A percentile compares a stretch with the other conserved stretches of the same genome.
phyloP scores from a whole-genome alignment of 2,329 filamentous ascomycete genomes.

The Zymoseptoria tritici region DNA sequence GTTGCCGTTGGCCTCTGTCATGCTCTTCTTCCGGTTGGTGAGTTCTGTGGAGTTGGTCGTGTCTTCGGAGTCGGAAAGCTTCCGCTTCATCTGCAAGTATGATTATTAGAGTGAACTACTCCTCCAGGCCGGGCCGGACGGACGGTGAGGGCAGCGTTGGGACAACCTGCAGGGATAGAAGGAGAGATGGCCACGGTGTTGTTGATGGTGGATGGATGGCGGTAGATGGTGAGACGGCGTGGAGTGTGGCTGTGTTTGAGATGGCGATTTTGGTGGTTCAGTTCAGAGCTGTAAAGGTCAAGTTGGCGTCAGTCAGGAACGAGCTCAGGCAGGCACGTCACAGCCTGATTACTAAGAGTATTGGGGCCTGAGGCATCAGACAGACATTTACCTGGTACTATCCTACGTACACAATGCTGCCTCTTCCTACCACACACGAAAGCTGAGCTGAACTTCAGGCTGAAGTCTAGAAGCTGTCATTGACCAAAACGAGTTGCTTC shows the following conservation, averaged over 20 bases:
- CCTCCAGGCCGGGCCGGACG: neutral
- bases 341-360: neutral
- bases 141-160: neutral
- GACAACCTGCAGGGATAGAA: neutral
- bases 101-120: neutral
- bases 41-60: neutral
- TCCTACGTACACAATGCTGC: no score
- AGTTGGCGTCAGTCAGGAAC: neutral
- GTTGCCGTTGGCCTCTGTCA: constrained; percentile 16
- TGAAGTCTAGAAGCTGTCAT: no score
- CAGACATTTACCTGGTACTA: no score
- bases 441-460: no score
- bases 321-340: neutral
- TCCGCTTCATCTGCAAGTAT: constrained; percentile 1
- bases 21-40: constrained; percentile 1
- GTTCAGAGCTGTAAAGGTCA: neutral
- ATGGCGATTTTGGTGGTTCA: neutral
- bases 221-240: neutral
- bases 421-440: no score
- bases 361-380: no score
- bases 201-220: neutral
- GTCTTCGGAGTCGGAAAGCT: neutral
- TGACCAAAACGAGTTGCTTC: no score
- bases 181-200: neutral
- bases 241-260: neutral